Base-by-base conservation (phyloP, 2,329 filamentous ascomycete genomes). In the Venturia carpophila region DNA sequence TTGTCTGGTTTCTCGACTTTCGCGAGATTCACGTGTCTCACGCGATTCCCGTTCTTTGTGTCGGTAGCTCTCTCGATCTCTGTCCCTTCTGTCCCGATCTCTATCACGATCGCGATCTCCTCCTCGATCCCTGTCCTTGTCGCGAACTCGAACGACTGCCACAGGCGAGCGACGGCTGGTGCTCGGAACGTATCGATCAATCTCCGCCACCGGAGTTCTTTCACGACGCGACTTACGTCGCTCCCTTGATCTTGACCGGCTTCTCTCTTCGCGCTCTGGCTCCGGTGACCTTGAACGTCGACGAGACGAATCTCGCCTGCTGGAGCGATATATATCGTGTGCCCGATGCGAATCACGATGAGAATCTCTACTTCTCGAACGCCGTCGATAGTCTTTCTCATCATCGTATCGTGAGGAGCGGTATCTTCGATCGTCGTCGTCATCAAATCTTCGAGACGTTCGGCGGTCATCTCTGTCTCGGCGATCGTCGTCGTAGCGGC, bases 41-140 rank as follows among this genome's bases (percentile, higher is more conserved):
- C 52, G 27, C 19, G 52, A 58, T 5, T 64, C 62, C 3, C 52
- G 42, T 19, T 62, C 64, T 37, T 56, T 60, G 11, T n/a, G 34
- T 27, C 42, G 41, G 45, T 49, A 37, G 30, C 65, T 27, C 9
- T 63, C 63, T 56, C 56, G 43, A 58, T 64, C 27, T 19, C 62
- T 60, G 42, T 64, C 27, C 11, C 62, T 60, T 7, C 49, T 27
- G 4, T 64, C 62, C n/a, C 64, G 60, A 24, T 45, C 55, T 34
- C 45, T 65, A 41, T 63, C 60, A n/a, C 68, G 68, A 62, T 74
- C 71, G 55, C 74, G 71, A 21, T 71, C 71, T 42, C 75, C 73
- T 34, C 75, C 74, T 43, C 71, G 66, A 30, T 65, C 65, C 24
- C 65, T 64, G 43, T 41, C 60, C 30, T 63, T 66, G 41, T 68